Percentiles rank a stretch among this genome's conserved stretches.
Evolutionary conservation across 148 eudicot species (phyloP).

Genomic region (Salicornia ramosissima): DNA sequence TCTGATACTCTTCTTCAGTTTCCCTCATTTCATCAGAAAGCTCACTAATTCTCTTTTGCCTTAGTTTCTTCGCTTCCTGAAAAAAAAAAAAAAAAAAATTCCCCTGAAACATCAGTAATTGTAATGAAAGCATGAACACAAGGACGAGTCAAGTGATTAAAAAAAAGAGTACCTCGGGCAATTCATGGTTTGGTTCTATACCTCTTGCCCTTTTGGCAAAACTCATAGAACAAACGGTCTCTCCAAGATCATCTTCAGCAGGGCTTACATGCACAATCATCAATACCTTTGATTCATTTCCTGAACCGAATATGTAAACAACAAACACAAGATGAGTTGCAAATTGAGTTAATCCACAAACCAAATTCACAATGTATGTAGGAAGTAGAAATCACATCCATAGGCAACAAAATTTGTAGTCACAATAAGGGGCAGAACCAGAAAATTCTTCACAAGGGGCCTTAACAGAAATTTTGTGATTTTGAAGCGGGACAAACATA

Average conservation of each 20-base stretch:
- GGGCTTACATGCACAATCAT: constrained; percentile 73
- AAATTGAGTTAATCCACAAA: neutral
- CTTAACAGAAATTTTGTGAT: too few relatives aligned
- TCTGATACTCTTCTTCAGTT: constrained; percentile 43
- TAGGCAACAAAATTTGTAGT: neutral
- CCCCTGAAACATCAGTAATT: neutral
- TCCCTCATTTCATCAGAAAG: constrained; percentile 42
- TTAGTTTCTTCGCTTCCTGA: constrained; percentile 48
- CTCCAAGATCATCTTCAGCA: constrained; percentile 53
- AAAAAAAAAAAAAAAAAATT: neutral
- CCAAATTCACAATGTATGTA: neutral
- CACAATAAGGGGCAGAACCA: too few relatives aligned
- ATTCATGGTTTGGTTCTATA: constrained; percentile 46
- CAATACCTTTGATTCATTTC: constrained; percentile 58
- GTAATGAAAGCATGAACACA: neutral
- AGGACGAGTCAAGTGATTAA: neutral
- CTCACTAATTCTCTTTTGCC: constrained; percentile 41
- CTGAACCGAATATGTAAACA: constrained; percentile 26
- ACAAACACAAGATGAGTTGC: constrained; percentile 5
- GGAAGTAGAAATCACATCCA: neutral
- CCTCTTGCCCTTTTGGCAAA: constrained; percentile 70
- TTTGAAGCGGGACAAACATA: too few relatives aligned
- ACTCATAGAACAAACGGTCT: constrained; percentile 57
- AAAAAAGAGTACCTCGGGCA: constrained; percentile 38
- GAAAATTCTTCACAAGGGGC: too few relatives aligned